Base-by-base conservation (phyloP, 2,329 filamentous ascomycete species). In the Furcasterigmium sp. region DNA sequence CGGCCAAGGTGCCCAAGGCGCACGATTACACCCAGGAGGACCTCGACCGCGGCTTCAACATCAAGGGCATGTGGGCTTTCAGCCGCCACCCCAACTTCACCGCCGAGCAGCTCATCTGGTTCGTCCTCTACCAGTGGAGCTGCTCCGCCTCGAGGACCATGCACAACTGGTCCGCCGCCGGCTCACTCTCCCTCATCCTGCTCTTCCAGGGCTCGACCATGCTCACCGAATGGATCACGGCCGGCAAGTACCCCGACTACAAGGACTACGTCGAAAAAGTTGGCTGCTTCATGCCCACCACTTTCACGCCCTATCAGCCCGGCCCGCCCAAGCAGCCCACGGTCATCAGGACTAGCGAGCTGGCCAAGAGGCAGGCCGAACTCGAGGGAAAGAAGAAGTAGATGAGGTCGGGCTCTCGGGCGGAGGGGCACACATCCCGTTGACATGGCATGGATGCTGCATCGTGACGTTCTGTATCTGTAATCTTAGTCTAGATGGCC, bases 1-100 rank as follows among this genome's bases (percentile, higher is more conserved):
- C 82, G 2, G 87, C 81, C 39, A 85, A 86, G 59, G 73, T 91
- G 4, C 80, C 87, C 1, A 62, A 67, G 5, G 75, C 67, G 18
- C 9, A n/a, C n/a, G 32, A 17, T 9, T 90, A 76, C 62, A 75
- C 73, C 1, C 80, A 84, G 52, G 80, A 80, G 47, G 88, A 95
- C 42, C 78, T 98, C 20, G 88, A 96, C 51, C 85, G 91, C 29
- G 93, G 93, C 34, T 98, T 98, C 66, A 75, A 87, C 51, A 85
- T 87, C 8, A 80, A 75, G 5, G 93, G 93, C 0, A 72, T 98
- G 8, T 98, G 87, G 84, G 84, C 82, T 1, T 90, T 84, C 70
- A 91, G 85, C 53, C 79, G 93, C 37, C 94, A 98, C 62, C 93
- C 93, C 38, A 98, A 98, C 64, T 98, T 97, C 58, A 81, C 87